Evolutionary conservation across 495 filamentous ascomycete genomes (phyloP), one percentile per base, ranked within the genome.

Genomic region (Aspergillus cavernicola): DNA sequence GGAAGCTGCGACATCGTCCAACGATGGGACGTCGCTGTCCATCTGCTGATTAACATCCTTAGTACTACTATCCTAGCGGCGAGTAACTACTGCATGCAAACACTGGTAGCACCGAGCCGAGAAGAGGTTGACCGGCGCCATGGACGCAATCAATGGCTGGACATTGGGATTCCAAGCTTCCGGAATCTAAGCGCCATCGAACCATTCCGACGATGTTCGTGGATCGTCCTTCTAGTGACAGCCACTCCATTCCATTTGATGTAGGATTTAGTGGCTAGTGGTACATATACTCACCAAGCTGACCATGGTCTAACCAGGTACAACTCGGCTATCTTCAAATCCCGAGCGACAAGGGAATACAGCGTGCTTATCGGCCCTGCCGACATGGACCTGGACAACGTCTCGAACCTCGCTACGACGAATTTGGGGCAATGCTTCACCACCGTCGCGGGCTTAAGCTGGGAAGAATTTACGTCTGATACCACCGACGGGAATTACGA

Each of bases 11-110:
- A 3, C 6, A 3, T 33, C 11, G 31, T 33, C 3, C 31, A 33
- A 10, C 31, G 31, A 11, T 33, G 31, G 31, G 12, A 11, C 12
- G 31, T 33, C 9, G 31, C 31, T 11, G 6, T 33, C 31, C 38
- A 40, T 23, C 8, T 43, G 2, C 13, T 69, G 5, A 68, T 73
- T 32, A 73, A 71, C 31, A 20, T 67, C 13, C 32, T 72, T 1
- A 66, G 66, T 4, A 71, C 66, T 2, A 50, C 38, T 1, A 58
- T 70, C 15, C 53, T 74, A 6, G 65, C 58, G 13, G 64, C 66
- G 0, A 67, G 66, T 28, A 69, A 65, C 31, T 69, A 71, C 43
- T 69, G 63, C 38, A 74, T 75, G 72, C 72, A 77, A 33, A 50
- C 64, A 11, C 46, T 73, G 9, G 52, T 44, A 2, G 62, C 66